Conservation (phyloP, 129 eudicot species). For the Lactuca saligna region DNA sequence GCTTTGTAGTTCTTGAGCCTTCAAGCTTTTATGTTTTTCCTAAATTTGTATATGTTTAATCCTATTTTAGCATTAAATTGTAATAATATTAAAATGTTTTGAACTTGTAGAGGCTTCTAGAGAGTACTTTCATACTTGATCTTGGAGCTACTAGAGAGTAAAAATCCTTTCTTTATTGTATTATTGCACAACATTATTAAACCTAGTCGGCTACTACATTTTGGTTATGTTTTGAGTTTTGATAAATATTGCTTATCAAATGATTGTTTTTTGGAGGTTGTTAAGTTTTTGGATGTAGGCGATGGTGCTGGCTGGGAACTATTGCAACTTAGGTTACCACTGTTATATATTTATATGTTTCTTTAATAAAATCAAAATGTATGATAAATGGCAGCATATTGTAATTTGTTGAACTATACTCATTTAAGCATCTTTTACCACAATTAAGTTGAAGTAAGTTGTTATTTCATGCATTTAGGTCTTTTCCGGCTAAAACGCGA, state of each 20-base stretch:
- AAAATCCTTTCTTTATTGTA: slow-evolving; percentile 25
- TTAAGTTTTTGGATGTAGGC: slow-evolving; percentile 83
- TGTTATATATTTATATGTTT: background rate
- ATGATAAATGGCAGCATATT: no score
- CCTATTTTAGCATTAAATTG: background rate
- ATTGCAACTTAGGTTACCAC: slow-evolving; percentile 58
- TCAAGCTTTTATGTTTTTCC: no score
- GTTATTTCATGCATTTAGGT: no score
- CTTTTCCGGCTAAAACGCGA: no score
- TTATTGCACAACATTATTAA: background rate
- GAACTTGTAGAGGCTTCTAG: slow-evolving; percentile 83
- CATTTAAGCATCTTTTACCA: no score
- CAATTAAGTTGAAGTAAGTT: no score
- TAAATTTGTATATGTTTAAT: background rate
- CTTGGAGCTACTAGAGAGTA: slow-evolving; percentile 88
- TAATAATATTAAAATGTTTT: slow-evolving; percentile 11
- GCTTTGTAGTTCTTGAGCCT: no score
- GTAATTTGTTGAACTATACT: no score
- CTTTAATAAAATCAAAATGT: background rate
- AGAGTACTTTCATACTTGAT: slow-evolving; percentile 83
- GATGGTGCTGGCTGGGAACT: slow-evolving; percentile 97
- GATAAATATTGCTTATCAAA: slow-evolving; percentile 83
- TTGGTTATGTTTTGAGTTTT: background rate
- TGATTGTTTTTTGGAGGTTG: slow-evolving; percentile 85
- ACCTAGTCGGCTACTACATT: background rate